phyloP scores from a whole-genome alignment of 1,284 basidiomycete species.

The Leccinum pachyderme region DNA sequence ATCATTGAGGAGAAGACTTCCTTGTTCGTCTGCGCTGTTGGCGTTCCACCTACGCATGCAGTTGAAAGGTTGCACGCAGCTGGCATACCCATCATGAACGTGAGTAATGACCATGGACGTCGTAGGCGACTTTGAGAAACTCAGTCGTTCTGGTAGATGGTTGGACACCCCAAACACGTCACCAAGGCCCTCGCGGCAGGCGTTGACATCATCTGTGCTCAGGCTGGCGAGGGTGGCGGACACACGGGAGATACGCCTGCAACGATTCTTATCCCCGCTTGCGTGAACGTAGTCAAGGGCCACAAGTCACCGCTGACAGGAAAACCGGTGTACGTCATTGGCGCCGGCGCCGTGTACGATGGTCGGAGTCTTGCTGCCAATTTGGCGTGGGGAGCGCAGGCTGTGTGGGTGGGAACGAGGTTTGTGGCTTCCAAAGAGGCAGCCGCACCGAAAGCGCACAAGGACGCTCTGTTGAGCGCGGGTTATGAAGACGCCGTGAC shows the following conservation, averaged over 20 bases:
- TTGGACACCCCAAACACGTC: constrained; percentile 87
- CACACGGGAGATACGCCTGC: constrained; percentile 76
- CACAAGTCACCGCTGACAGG: constrained; percentile 76
- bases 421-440: constrained; percentile 86
- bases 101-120: constrained; percentile 30
- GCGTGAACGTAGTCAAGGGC: constrained; percentile 77
- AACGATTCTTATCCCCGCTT: constrained; percentile 79
- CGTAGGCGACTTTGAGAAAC: not conserved
- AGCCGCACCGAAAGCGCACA: constrained; percentile 79
- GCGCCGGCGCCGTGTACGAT: constrained; percentile 85
- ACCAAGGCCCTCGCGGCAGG: constrained; percentile 76
- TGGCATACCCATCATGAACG: constrained; percentile 83
- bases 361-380: constrained; percentile 86
- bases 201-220: constrained; percentile 86
- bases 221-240: constrained; percentile 86
- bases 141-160: constrained; percentile 53
- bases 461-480: constrained; percentile 67
- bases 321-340: constrained; percentile 77
- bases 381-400: constrained; percentile 81
- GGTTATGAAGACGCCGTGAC: constrained; percentile 71
- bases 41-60: constrained; percentile 75
- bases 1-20: constrained; percentile 83
- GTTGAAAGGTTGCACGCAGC: constrained; percentile 80
- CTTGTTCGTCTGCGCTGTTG: constrained; percentile 86
- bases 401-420: constrained; percentile 77